Percentiles rank a stretch among this genome's conserved stretches.
phyloP scores from a whole-genome alignment of 768 basidiomycete species.

The Tulasnella sp. region DNA sequence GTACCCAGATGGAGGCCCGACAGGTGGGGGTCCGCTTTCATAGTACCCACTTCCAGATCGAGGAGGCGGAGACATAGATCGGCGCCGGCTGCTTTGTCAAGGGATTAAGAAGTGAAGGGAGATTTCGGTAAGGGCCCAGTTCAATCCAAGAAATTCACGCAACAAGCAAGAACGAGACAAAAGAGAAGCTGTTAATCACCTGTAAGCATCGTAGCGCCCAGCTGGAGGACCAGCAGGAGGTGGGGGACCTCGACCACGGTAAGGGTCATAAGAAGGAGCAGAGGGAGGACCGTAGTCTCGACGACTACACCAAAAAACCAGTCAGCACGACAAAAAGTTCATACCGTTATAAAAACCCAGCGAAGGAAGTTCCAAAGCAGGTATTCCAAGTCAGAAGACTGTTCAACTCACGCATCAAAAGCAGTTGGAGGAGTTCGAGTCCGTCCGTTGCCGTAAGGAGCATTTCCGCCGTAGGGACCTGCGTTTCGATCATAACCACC shows the following conservation, averaged over 20 bases:
- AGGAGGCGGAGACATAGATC: conserved; percentile 70
- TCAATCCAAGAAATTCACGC: neutral
- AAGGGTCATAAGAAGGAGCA: conserved; percentile 26
- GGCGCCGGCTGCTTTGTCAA: conserved; percentile 47
- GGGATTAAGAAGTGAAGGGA: neutral
- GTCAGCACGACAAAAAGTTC: neutral
- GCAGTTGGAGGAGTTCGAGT: conserved; percentile 26
- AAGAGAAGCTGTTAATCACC: conserved; percentile 18
- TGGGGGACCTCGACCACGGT: conserved; percentile 22
- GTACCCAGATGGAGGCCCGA: conserved; percentile 27
- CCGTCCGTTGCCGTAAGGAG: conserved; percentile 29
- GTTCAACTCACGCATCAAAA: conserved; percentile 28
- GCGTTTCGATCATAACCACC: conserved; percentile 26
- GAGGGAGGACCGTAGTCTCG: conserved; percentile 23
- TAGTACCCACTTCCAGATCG: conserved; percentile 49
- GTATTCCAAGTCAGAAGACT: conserved; percentile 10
- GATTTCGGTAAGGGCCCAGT: conserved; percentile 14
- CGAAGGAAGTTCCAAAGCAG: conserved; percentile 8
- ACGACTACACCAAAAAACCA: conserved; percentile 21
- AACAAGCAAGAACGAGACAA: conserved; percentile 8
- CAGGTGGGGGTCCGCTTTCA: conserved; percentile 34
- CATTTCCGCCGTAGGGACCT: neutral
- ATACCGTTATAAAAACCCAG: neutral
- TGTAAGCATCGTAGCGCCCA: conserved; percentile 28
- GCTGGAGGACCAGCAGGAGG: conserved; percentile 23